Evolutionary conservation across 495 filamentous ascomycete genomes (phyloP), one percentile per base, ranked within the genome.

Genomic region (Penicillium atrosanguineum): DNA sequence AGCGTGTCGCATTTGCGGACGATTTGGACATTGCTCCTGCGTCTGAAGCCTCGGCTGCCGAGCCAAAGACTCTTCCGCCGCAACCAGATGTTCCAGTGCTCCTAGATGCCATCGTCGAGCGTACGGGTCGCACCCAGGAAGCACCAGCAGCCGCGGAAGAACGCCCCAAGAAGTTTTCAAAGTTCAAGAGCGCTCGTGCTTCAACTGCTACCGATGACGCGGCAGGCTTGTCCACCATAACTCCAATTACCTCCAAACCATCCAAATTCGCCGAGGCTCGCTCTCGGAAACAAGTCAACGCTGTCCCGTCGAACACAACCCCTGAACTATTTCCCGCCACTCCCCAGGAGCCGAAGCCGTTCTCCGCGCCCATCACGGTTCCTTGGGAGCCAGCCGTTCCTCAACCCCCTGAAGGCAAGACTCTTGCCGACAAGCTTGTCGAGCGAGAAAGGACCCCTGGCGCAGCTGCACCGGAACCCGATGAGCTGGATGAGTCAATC

Each of bases 1-100:
- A 88, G 75, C 95, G 91, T 70, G 83, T 82, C 23, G 89, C 95
- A 7, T 96, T 95, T 67, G 86, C 91, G 4, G 62, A 84, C 21
- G 79, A 83, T 20, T 79, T 95, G 40, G 87, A 96, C 61, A 87
- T 95, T 53, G 81, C 84, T 3, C 76, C 80, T 44, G 56, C 65
- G 8, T 46, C 75, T 14, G 60, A 69, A 21, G 45, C 64, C 7
- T 62, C 65, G 14, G 50, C 36, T 16, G 20, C 48, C 3, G 59
- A 65, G 48, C 61, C 59, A 55, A 77, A 56, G 62, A 68, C 38
- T 19, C 47, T 61, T 51, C 71, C 54, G 60, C 74, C 29, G 65
- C 77, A 37, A 41, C 81, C 46, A 0, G 64, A 69, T 25, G 57
- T 67, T 8, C 53, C 62, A n/a, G 67, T 71, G 15, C 47, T 74